A percentile compares a stretch with the other conserved stretches of the same genome.
Evolutionary conservation across 768 basidiomycete genomes (phyloP).

Genomic region (Infundibulicybe gibba): DNA sequence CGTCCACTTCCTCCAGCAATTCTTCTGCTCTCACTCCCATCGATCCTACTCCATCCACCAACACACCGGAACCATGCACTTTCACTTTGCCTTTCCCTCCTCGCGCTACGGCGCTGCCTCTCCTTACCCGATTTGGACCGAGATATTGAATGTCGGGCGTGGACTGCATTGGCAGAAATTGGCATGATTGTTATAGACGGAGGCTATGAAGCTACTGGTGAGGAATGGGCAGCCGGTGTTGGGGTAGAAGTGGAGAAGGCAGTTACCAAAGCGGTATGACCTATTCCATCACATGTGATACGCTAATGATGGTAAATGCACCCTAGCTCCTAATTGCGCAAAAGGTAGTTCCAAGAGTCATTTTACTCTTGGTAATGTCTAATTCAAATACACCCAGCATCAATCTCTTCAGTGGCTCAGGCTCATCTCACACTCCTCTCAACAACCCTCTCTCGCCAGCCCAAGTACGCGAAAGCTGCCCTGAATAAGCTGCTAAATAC

Average conservation of each 20-base stretch:
- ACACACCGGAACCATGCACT: slow-evolving; percentile 50
- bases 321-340: slow-evolving; percentile 50
- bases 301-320: background rate
- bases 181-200: slow-evolving; percentile 55
- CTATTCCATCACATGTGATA: background rate
- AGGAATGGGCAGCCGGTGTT: slow-evolving; percentile 46
- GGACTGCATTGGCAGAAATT: slow-evolving; percentile 66
- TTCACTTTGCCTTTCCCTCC: slow-evolving; percentile 53
- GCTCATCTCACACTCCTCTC: slow-evolving; percentile 60
- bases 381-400: slow-evolving; percentile 36
- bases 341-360: slow-evolving; percentile 40
- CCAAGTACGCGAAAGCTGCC: slow-evolving; percentile 52
- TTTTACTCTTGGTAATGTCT: background rate
- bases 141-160: slow-evolving; percentile 66
- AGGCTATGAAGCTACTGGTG: slow-evolving; percentile 32
- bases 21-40: slow-evolving; percentile 61
- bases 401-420: slow-evolving; percentile 59
- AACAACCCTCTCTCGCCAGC: slow-evolving; percentile 52
- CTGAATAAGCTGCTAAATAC: slow-evolving; percentile 56
- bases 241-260: slow-evolving; percentile 65
- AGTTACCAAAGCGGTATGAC: slow-evolving; percentile 63
- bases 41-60: slow-evolving; percentile 61
- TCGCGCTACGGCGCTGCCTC: slow-evolving; percentile 56
- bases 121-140: slow-evolving; percentile 44
- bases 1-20: slow-evolving; percentile 28